phyloP scores from a whole-genome alignment of 2,329 filamentous ascomycete genomes.

The Plectosphaerella sp. region DNA sequence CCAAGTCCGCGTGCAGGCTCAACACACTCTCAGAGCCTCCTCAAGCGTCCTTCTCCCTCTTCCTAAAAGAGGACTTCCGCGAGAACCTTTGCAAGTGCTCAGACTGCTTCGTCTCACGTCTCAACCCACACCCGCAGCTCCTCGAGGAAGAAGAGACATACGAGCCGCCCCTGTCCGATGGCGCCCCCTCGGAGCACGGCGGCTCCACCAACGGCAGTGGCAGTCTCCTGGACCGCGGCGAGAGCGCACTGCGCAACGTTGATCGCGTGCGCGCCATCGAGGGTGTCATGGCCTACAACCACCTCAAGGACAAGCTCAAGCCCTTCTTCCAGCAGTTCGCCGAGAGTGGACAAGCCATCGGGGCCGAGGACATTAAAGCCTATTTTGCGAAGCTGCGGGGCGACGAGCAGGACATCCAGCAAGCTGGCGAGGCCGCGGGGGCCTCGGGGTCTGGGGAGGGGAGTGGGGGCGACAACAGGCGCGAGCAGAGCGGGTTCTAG shows the following conservation, averaged over 20 bases:
- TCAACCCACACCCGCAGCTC: constrained; percentile 71
- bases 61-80: constrained; percentile 76
- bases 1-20: constrained; percentile 52
- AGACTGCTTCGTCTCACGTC: constrained; percentile 65
- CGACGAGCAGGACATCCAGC: constrained; percentile 70
- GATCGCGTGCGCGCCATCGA: constrained; percentile 92
- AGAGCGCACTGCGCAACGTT: constrained; percentile 85
- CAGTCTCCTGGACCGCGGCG: constrained; percentile 83
- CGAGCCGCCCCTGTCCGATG: constrained; percentile 79
- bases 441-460: constrained; percentile 25
- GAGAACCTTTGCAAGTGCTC: constrained; percentile 77
- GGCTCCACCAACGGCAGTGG: constrained; percentile 66
- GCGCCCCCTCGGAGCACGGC: constrained; percentile 48
- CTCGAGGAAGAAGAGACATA: constrained; percentile 94
- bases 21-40: constrained; percentile 52
- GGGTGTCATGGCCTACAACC: constrained; percentile 97
- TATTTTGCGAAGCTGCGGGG: constrained; percentile 94
- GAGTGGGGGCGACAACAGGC: constrained; percentile 31
- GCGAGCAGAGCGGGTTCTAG: constrained; percentile 51
- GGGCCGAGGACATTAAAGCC: constrained; percentile 91
- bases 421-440: constrained; percentile 52
- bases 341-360: constrained; percentile 80
- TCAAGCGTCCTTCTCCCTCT: constrained; percentile 65
- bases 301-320: constrained; percentile 93
- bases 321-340: constrained; percentile 92